Percentiles rank a stretch among this genome's conserved stretches.
These are phyloP conservation scores for Dactylellina parvicollis DNA, from an alignment of 2,329 filamentous ascomycete genomes.

Conservation along the genomic window DNA sequence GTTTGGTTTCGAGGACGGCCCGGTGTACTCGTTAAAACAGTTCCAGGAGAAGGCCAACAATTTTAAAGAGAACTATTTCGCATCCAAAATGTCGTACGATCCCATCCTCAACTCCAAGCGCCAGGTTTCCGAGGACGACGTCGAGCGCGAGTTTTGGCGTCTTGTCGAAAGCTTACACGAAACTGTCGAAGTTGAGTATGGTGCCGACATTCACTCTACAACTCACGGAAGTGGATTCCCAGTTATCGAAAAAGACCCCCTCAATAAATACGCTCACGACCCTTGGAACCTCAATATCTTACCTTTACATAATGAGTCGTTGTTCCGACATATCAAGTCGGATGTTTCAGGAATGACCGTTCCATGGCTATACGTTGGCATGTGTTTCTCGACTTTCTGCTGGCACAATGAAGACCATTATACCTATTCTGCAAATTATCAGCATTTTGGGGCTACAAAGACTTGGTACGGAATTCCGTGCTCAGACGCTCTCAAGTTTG, in stretches of 20 bases:
- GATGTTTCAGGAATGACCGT: conserved; percentile 99
- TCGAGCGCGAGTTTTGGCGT: conserved; percentile 96
- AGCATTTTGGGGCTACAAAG: conserved; percentile 97
- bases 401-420: conserved; percentile 99
- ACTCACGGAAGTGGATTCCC: conserved; percentile 98
- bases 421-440: conserved; percentile 96
- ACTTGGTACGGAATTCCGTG: conserved; percentile 99
- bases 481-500: conserved; percentile 92
- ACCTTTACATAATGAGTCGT: conserved; percentile 86
- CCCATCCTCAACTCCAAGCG: conserved; percentile 81
- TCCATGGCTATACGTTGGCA: conserved; percentile 98
- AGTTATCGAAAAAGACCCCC: conserved; percentile 88
- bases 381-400: conserved; percentile 99
- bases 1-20: conserved; percentile 96
- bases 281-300: conserved; percentile 96
- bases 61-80: conserved; percentile 95
- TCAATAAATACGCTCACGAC: conserved; percentile 85
- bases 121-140: conserved; percentile 90
- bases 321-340: conserved; percentile 97
- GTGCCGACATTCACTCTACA: conserved; percentile 96
- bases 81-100: conserved; percentile 87
- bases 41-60: conserved; percentile 96
- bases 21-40: conserved; percentile 90
- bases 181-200: conserved; percentile 97
- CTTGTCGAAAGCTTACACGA: conserved; percentile 93